phyloP scores from a whole-genome alignment of 2,329 filamentous ascomycete genomes.

The Teratosphaeria gauchensis region DNA sequence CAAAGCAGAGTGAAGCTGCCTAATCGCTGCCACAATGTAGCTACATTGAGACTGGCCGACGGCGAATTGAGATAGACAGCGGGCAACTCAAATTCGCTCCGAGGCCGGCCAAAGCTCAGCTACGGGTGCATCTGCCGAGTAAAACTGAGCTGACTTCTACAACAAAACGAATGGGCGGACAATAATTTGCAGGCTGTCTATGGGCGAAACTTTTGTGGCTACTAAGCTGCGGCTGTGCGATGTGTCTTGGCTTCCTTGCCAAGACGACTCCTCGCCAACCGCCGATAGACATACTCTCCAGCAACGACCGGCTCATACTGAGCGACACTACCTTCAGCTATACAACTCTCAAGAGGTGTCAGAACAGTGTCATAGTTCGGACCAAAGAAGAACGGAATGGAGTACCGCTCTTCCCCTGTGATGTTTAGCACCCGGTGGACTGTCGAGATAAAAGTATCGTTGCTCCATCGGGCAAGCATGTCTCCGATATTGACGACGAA shows the following conservation, averaged over 20 bases:
- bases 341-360: slow-evolving; percentile 10
- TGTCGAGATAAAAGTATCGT: slow-evolving; percentile 36
- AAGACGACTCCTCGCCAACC: slow-evolving; percentile 12
- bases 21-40: background rate
- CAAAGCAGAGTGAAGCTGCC: background rate
- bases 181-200: no score
- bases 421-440: slow-evolving; percentile 39
- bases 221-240: no score
- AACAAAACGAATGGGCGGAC: no score
- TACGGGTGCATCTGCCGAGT: slow-evolving; percentile 3
- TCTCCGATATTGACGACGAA: slow-evolving; percentile 42
- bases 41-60: background rate
- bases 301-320: slow-evolving; percentile 15
- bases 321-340: slow-evolving; percentile 7
- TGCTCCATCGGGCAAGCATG: slow-evolving; percentile 40
- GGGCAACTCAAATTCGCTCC: background rate
- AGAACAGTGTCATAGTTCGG: slow-evolving; percentile 29
- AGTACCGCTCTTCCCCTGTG: slow-evolving; percentile 30
- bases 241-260: slow-evolving; percentile 4
- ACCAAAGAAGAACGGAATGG: slow-evolving; percentile 41
- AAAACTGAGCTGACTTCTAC: no score
- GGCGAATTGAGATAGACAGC: background rate
- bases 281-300: slow-evolving; percentile 15
- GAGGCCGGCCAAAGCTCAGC: background rate
- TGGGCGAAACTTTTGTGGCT: no score